These are phyloP conservation scores for Globisporangium paddicum DNA, from an alignment of 352 stramenopile species.

Conservation along the genomic window DNA sequence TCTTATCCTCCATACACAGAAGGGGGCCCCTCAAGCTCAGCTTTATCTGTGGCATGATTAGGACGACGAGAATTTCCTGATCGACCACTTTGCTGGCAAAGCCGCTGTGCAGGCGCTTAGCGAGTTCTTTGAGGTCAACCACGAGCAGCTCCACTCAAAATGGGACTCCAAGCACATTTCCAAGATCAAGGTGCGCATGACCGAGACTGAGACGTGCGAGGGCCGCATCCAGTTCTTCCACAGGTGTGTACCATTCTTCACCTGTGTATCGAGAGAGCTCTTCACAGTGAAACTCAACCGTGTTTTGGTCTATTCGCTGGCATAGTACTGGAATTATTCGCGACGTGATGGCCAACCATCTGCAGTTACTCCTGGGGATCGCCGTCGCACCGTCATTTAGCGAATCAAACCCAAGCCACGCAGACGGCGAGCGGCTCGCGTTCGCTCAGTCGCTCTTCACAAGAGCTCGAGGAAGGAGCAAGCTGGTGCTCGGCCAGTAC, in stretches of 20 bases:
- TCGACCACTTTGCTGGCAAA: slow-evolving; percentile 87
- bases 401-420: background rate
- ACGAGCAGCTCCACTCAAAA: slow-evolving; percentile 18
- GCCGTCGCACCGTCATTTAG: slow-evolving; percentile 30
- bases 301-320: too few relatives aligned
- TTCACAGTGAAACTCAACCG: too few relatives aligned
- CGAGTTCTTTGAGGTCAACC: slow-evolving; percentile 49
- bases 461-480: background rate
- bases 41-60: slow-evolving; percentile 6
- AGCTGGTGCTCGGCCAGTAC: slow-evolving; percentile 27
- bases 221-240: slow-evolving; percentile 67
- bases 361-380: slow-evolving; percentile 54
- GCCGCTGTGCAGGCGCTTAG: slow-evolving; percentile 47
- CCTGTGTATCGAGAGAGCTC: too few relatives aligned
- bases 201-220: slow-evolving; percentile 58
- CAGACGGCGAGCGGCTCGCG: background rate
- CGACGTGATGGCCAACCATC: slow-evolving; percentile 81
- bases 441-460: slow-evolving; percentile 23
- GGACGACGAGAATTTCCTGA: slow-evolving; percentile 74
- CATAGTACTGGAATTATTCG: slow-evolving; percentile 63
- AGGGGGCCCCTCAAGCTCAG: background rate
- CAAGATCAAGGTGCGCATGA: slow-evolving; percentile 50
- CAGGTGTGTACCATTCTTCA: slow-evolving; percentile 19
- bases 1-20: background rate
- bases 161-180: slow-evolving; percentile 27